Base-by-base conservation (phyloP, 352 stramenopile genomes). In the Pythium phragmiticola region DNA sequence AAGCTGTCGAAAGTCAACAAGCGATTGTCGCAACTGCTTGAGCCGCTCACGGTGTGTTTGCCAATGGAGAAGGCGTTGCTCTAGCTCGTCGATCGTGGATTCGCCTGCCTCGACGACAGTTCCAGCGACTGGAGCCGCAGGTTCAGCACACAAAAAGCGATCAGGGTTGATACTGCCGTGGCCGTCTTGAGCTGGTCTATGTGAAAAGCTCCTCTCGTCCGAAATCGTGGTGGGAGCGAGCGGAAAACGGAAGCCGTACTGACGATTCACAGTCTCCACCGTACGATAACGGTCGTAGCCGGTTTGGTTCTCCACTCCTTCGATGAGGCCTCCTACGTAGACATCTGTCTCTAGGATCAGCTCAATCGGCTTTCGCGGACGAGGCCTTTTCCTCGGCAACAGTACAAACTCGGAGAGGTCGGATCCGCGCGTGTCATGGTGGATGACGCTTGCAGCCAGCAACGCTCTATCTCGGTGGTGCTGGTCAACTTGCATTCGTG, bases 291-390 rank as follows among this genome's bases (percentile, higher is more conserved):
- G 37, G 6, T 49, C 53, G 0, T 47, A 23, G 16, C 21, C n/a
- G 14, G 34, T 39, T 39, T 39, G 34, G 34, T 39, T 19, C 48
- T 41, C 48, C 3, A 4, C 26, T 12, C 1, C 7, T 4, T 42
- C 12, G 17, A 34, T 6, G 17, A 13, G 16, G 12, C 8, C 12
- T 6, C 11, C 30, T 30, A 1, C 19, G 1, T 41, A 21, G 2
- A 53, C 26, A 5, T 48, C 56, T 23, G n/a, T 41, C 3, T 67
- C 47, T 0, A 75, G 19, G 0, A 82, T 65, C 8, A 80, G 54
- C 43, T 74, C 72, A 30, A 82, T 55, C 0, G 74, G 63, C 41
- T 73, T 75, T n/a, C 74, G 65, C 7, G 74, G 74, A 42, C 64
- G 72, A 39, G 74, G 74, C 8, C 74, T 69, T 41, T 65, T 74